Evolutionary conservation across 495 filamentous ascomycete genomes (phyloP), one percentile per base, ranked within the genome.

Genomic region (Podospora didyma): DNA sequence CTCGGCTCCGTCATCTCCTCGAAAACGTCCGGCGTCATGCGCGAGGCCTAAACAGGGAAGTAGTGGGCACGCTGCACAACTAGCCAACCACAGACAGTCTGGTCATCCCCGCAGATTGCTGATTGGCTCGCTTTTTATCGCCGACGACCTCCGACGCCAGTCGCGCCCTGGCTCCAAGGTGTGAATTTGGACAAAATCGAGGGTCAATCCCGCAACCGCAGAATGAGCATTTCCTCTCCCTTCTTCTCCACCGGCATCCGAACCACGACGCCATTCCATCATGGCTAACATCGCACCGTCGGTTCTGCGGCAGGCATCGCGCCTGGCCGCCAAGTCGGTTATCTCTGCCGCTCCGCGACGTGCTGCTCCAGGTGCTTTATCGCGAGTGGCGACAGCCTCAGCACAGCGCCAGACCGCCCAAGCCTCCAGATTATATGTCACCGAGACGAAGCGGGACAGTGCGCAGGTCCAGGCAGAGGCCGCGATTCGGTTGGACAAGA

Each of bases 391-490:
- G 62, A 62, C 55, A 10, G 54, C 63, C 24, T 46, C 63, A 14
- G 47, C 66, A 19, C 59, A 65, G 61, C 53, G 26, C 24, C 7
- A 24, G n/a, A 34, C 21, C 39, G 9, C 4, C 39, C 39, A 42
- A 9, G 2, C 55, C 31, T 69, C 70, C 55, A 81, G 92, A 58
- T 76, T 72, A 62, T 97, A 95, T 78, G 91, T 96, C 59, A 86
- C 90, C n/a, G 86, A 90, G 70, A 85, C 89, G 61, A 89, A 88
- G 74, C 78, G 84, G 56, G 83, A 83, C 57, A 82, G 86, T 73
- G 92, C 92, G 21, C 88, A 92, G 65, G 89, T 96, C 66, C 87
- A 84, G 60, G 76, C 90, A 44, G 92, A 95, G 58, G 87, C 86
- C 12, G 82, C 89, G 31, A 90, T 96, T 73, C 84, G 84, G 62